Percentiles rank a stretch among this genome's conserved stretches.
Conservation (phyloP, 108 stramenopile species). For the Cyclotella choctawhatcheeana region DNA sequence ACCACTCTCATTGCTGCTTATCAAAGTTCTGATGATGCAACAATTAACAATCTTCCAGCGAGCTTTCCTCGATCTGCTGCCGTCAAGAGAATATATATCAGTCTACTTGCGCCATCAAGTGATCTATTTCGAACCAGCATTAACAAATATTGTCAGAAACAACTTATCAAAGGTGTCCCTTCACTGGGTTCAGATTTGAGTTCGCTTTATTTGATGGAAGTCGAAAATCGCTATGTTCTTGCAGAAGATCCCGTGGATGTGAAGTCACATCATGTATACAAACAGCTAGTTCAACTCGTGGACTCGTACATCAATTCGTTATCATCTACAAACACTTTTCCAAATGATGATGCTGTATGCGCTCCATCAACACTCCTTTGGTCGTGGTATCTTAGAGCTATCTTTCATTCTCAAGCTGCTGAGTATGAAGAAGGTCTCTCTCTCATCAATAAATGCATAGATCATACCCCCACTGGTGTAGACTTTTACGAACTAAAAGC, state of each 20-base stretch:
- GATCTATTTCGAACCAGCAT: conserved; percentile 63
- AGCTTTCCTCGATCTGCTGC: conserved; percentile 61
- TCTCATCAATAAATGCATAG: conserved; percentile 86
- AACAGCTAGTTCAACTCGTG: conserved; percentile 63
- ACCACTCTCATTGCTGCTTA: conserved; percentile 67
- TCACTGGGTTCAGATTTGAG: conserved; percentile 86
- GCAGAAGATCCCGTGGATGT: conserved; percentile 82
- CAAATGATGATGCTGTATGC: conserved; percentile 57
- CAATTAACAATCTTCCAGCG: conserved; percentile 38
- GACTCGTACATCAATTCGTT: conserved; percentile 73
- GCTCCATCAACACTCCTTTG: conserved; percentile 81
- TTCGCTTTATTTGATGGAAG: conserved; percentile 62
- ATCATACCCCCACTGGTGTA: conserved; percentile 91
- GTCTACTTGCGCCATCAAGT: conserved; percentile 56
- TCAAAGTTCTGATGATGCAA: conserved; percentile 21
- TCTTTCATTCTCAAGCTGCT: conserved; percentile 82
- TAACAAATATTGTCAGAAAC: conserved; percentile 72
- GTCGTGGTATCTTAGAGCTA: conserved; percentile 86
- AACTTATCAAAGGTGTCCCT: conserved; percentile 87
- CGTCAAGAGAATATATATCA: conserved; percentile 75
- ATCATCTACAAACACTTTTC: conserved; percentile 48
- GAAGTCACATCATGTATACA: conserved; percentile 59
- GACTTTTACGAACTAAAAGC: conserved; percentile 92
- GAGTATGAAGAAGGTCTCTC: conserved; percentile 77
- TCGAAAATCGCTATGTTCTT: conserved; percentile 26